Percentiles rank a stretch among this genome's conserved stretches.
Conservation (phyloP, 1,284 basidiomycete genomes). For the Schizophyllum commune region DNA sequence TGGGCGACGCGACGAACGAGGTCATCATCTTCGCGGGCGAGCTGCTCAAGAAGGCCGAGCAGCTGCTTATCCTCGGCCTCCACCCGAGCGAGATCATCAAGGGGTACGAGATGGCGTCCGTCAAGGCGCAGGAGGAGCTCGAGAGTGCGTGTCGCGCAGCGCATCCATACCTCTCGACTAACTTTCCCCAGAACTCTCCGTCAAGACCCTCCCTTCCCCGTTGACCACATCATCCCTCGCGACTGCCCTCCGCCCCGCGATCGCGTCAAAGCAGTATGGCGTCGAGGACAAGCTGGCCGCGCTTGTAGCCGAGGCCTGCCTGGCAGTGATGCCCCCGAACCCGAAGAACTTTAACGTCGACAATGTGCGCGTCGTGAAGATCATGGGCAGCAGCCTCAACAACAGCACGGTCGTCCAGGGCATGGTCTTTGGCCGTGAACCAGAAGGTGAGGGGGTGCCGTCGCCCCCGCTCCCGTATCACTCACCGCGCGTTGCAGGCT, state of each 20-base stretch:
- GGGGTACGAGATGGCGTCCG: conserved; percentile 93
- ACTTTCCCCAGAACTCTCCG: conserved; percentile 46
- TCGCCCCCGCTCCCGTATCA: background rate
- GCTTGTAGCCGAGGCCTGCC: conserved; percentile 89
- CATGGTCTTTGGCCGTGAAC: conserved; percentile 97
- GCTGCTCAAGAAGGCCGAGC: conserved; percentile 90
- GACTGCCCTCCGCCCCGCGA: conserved; percentile 80
- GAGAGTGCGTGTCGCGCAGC: conserved; percentile 60
- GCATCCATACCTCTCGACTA: conserved; percentile 8
- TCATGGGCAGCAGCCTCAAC: conserved; percentile 87
- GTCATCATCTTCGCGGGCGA: conserved; percentile 96
- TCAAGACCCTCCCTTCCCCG: conserved; percentile 65
- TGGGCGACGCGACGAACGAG: conserved; percentile 96
- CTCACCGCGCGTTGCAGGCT: conserved; percentile 36
- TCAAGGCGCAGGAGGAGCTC: conserved; percentile 82
- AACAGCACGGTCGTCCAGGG: conserved; percentile 88
- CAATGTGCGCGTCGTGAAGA: conserved; percentile 97
- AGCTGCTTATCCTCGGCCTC: conserved; percentile 91
- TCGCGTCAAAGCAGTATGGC: conserved; percentile 97
- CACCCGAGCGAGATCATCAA: conserved; percentile 93
- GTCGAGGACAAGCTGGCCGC: conserved; percentile 78
- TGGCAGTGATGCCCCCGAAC: conserved; percentile 86
- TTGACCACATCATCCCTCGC: conserved; percentile 74
- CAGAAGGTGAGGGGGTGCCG: conserved; percentile 59
- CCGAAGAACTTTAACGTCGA: conserved; percentile 95